Conservation (phyloP, 768 basidiomycete genomes). For the Boletus eberwhitei region DNA sequence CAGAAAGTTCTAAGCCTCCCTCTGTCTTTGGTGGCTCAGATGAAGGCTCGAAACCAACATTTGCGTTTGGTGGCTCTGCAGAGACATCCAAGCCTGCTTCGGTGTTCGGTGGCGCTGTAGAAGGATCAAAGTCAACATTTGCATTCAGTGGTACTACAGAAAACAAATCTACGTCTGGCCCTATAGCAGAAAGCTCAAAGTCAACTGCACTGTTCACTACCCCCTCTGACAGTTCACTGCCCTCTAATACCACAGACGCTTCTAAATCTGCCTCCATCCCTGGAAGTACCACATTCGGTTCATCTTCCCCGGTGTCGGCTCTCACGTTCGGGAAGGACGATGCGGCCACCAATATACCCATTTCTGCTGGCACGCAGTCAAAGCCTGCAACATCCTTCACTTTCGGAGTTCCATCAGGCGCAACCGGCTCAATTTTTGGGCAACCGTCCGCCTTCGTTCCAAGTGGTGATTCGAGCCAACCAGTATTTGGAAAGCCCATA, state of each 20-base stretch:
- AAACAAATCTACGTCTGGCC: background rate
- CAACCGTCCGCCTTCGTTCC: constrained; percentile 5
- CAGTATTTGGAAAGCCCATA: constrained; percentile 16
- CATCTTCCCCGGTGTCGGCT: constrained; percentile 2
- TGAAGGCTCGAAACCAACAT: constrained; percentile 7
- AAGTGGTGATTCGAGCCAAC: constrained; percentile 4
- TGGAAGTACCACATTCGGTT: constrained; percentile 8
- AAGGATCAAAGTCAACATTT: constrained; percentile 1
- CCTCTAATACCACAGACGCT: background rate
- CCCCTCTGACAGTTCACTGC: background rate
- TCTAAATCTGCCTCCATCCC: constrained; percentile 1
- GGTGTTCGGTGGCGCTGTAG: background rate
- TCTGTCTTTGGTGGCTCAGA: constrained; percentile 1
- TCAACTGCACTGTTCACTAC: background rate
- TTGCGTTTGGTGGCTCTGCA: constrained; percentile 8
- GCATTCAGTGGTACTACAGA: background rate
- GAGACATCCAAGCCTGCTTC: constrained; percentile 4
- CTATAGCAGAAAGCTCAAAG: background rate
- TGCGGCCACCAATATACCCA: background rate
- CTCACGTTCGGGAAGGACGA: constrained; percentile 22
- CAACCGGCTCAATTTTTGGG: constrained; percentile 7
- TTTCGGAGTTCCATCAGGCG: constrained; percentile 15
- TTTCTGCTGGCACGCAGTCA: constrained; percentile 17
- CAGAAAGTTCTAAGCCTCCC: constrained; percentile 1
- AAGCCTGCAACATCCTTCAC: constrained; percentile 28